Base-by-base conservation (phyloP, 345 rosid species). In the Euclidium syriacum region DNA sequence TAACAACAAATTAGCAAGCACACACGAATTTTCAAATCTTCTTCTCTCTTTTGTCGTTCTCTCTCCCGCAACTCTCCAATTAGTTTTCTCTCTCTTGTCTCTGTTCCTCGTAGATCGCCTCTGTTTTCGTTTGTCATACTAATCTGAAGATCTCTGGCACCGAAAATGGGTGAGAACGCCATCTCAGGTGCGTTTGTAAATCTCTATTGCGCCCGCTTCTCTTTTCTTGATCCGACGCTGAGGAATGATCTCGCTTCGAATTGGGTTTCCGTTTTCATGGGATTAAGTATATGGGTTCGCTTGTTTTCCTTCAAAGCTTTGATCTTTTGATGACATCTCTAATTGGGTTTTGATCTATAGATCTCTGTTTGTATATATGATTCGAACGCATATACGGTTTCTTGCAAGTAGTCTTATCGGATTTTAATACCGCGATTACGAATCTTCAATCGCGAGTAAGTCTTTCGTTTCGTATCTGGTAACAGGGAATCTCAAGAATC, bases 131-230 rank as follows among this genome's bases (percentile, higher is more conserved):
- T 26, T 52, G 27, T 65, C 36, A 38, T 24, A 14, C 23, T 18
- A 36, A 18, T 44, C 44, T 58, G 62, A 65, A 42, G 32, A 49
- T 48, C 65, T 49, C 65, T 58, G 26, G 15, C 12, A 29, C 29
- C 53, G 56, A 7, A 29, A 62, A 86, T 84, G 94, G 77, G 82
- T 46, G 52, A 51, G 33, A 56, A 72, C 67, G 67, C 65, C 58
- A 50, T 49, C 63, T 74, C 80, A 67, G 80, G 94, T 75, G 18
- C 43, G 51, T 62, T 44, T 7, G 19, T 17, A 29, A 52, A 36
- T 26, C 67, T 36, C 60, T 60, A 51, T 72, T 49, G 30, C 19
- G 4, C 10, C 33, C 33, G 1, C 27, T 22, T 29, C 44, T 55
- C 40, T 30, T 12, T 19, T 71, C 58, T 66, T 73, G 64, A 66